A percentile compares a stretch with the other conserved stretches of the same genome.
Evolutionary conservation across 176 grass and related monocot species (phyloP).

Genomic region (Carex scoparia): DNA sequence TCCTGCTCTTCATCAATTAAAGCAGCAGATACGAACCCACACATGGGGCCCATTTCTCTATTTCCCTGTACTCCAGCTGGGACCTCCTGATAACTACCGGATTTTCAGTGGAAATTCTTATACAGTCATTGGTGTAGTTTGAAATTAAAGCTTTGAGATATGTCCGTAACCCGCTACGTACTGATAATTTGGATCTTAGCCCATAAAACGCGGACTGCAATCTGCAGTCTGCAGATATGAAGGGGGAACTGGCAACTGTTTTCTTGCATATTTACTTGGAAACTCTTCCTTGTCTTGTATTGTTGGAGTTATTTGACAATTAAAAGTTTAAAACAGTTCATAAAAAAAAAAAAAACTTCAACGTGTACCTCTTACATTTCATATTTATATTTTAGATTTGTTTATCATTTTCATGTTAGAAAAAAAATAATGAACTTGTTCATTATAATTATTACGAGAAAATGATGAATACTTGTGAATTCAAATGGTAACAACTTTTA

Average conservation of each 20-base stretch:
- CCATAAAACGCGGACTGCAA: background rate
- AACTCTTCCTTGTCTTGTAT: slow-evolving; percentile 2
- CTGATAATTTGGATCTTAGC: background rate
- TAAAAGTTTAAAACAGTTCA: background rate
- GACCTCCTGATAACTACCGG: background rate
- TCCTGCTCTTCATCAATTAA: too few relatives aligned
- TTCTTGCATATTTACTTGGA: slow-evolving; percentile 1
- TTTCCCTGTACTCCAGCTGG: background rate
- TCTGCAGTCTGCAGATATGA: background rate
- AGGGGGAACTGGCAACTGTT: background rate
- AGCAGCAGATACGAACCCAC: background rate
- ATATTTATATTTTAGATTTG: too few relatives aligned
- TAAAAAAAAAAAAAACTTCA: background rate
- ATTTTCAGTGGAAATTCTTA: background rate
- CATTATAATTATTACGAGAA: background rate
- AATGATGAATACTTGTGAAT: background rate
- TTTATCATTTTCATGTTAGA: too few relatives aligned
- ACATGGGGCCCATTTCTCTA: background rate
- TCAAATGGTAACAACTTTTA: background rate
- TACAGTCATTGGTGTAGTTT: background rate
- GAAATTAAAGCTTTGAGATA: background rate
- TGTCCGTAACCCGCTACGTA: background rate
- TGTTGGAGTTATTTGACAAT: background rate
- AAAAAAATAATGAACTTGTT: too few relatives aligned
- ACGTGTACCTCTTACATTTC: background rate